These are phyloP conservation scores for Trapa bicornis DNA, from an alignment of 345 rosid genomes.

Conservation along the genomic window DNA sequence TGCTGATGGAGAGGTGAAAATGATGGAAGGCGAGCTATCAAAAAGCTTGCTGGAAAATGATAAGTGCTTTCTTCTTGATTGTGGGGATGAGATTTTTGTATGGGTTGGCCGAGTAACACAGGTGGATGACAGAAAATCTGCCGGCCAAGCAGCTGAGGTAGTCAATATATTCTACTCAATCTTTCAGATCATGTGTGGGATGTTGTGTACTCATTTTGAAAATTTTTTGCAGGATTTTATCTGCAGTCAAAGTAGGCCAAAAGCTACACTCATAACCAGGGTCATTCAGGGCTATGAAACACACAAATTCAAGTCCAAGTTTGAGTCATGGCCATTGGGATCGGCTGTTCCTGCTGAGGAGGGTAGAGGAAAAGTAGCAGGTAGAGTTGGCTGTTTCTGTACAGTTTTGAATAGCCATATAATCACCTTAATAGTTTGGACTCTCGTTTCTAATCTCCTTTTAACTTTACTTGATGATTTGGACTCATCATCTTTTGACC, in stretches of 20 bases:
- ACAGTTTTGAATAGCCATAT: not conserved
- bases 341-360: constrained; percentile 70
- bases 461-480: too few species aligned
- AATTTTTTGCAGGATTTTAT: constrained; percentile 53
- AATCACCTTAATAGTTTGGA: constrained; percentile 5
- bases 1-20: constrained; percentile 37
- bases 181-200: constrained; percentile 7
- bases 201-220: not conserved
- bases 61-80: constrained; percentile 69
- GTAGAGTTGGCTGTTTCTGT: constrained; percentile 22
- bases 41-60: constrained; percentile 71
- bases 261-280: constrained; percentile 59
- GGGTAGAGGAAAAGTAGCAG: constrained; percentile 99
- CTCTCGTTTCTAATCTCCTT: too few species aligned
- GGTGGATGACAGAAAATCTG: constrained; percentile 88
- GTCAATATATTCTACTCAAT: constrained; percentile 6
- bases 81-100: constrained; percentile 82
- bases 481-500: too few species aligned
- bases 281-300: constrained; percentile 95
- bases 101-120: constrained; percentile 98
- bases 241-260: constrained; percentile 70
- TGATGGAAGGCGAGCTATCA: constrained; percentile 60
- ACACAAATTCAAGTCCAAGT: constrained; percentile 70
- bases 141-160: constrained; percentile 81
- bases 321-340: constrained; percentile 92